phyloP scores from a whole-genome alignment of 2,329 filamentous ascomycete species.

The Epichloe elymi region DNA sequence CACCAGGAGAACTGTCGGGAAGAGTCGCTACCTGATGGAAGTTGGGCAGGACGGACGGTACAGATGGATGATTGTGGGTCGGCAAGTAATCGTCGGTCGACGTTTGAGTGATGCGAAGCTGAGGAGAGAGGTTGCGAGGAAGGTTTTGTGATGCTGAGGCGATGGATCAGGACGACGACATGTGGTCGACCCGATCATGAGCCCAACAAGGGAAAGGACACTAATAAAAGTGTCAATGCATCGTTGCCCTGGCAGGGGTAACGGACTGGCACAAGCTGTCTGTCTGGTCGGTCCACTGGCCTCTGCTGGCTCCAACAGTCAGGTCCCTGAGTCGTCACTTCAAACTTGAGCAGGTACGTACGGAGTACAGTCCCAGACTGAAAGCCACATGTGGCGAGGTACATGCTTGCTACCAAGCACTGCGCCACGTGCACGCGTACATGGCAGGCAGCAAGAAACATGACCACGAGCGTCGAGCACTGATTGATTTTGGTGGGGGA shows the following conservation, averaged over 20 bases:
- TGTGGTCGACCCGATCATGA: constrained; percentile 14
- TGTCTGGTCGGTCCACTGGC: background rate
- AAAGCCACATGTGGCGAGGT: constrained; percentile 13
- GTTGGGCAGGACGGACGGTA: background rate
- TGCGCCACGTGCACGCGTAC: background rate
- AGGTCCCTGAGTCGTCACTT: background rate
- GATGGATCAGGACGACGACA: constrained; percentile 19
- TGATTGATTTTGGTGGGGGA: background rate
- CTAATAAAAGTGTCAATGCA: constrained; percentile 6
- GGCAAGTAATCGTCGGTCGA: background rate
- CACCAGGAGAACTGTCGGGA: background rate
- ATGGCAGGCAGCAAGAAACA: background rate
- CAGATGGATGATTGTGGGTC: background rate
- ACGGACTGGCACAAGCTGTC: background rate
- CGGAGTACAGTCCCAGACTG: background rate
- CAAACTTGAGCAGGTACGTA: too few relatives aligned
- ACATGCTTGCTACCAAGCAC: background rate
- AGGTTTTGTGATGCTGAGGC: constrained; percentile 8
- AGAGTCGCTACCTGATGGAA: background rate
- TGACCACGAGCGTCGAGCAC: background rate
- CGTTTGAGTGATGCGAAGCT: background rate
- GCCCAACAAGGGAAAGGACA: constrained; percentile 16
- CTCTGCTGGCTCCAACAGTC: too few relatives aligned
- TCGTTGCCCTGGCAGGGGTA: constrained; percentile 9
- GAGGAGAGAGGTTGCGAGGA: background rate